These are phyloP conservation scores for Aspergillus caelatus DNA, from an alignment of 2,329 filamentous ascomycete genomes.

Conservation along the genomic window DNA sequence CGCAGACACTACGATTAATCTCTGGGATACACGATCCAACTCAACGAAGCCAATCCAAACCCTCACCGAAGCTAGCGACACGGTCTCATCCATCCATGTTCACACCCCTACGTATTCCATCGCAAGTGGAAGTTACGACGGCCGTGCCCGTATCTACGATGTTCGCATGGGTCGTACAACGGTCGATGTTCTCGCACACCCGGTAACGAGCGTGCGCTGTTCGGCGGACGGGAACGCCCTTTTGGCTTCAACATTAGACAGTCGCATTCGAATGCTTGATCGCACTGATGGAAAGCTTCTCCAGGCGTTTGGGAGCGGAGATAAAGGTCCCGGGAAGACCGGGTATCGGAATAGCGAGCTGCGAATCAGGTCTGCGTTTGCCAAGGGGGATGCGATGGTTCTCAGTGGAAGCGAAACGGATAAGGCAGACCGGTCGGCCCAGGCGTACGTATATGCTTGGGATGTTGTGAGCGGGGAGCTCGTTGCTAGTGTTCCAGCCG, in stretches of 20 bases:
- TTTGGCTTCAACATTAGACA: slow-evolving; percentile 76
- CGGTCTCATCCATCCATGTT: slow-evolving; percentile 43
- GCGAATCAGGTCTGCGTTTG: slow-evolving; percentile 75
- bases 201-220: slow-evolving; percentile 74
- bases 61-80: slow-evolving; percentile 44
- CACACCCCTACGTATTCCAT: slow-evolving; percentile 54
- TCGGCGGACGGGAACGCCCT: slow-evolving; percentile 74
- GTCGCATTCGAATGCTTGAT: slow-evolving; percentile 78
- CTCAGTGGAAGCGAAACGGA: slow-evolving; percentile 75
- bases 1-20: slow-evolving; percentile 46
- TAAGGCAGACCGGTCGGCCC: slow-evolving; percentile 18
- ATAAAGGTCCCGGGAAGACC: slow-evolving; percentile 15
- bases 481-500: slow-evolving; percentile 59
- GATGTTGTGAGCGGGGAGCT: slow-evolving; percentile 76
- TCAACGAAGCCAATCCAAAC: slow-evolving; percentile 47
- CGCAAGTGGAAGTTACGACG: slow-evolving; percentile 79
- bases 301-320: slow-evolving; percentile 64
- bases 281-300: slow-evolving; percentile 72
- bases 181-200: slow-evolving; percentile 67
- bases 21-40: slow-evolving; percentile 47
- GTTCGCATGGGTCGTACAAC: slow-evolving; percentile 72
- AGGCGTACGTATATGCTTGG: slow-evolving; percentile 64
- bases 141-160: slow-evolving; percentile 79
- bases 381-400: slow-evolving; percentile 74
- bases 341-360: slow-evolving; percentile 67